These are phyloP conservation scores for Colletotrichum sublineola DNA, from an alignment of 2,329 filamentous ascomycete genomes.

Conservation along the genomic window DNA sequence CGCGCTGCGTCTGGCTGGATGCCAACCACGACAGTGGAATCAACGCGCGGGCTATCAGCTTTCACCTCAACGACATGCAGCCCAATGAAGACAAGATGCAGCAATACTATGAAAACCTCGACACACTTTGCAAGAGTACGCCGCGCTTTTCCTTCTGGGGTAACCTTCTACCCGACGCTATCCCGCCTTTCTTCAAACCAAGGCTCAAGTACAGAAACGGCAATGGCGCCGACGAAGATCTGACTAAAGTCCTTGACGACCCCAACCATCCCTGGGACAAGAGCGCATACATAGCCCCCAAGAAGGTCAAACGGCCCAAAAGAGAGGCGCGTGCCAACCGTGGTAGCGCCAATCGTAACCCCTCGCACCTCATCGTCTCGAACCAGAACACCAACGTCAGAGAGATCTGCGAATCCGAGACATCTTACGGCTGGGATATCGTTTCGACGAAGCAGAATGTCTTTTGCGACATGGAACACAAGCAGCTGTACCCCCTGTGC, in stretches of 20 bases:
- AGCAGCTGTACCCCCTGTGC: background rate
- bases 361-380: background rate
- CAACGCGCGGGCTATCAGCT: background rate
- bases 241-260: background rate
- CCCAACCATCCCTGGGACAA: background rate
- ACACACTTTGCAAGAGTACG: background rate
- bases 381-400: background rate
- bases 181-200: background rate
- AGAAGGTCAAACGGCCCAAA: background rate
- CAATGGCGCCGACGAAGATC: too few species aligned
- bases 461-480: slow-evolving; percentile 1
- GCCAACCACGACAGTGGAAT: background rate
- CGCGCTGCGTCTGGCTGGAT: background rate
- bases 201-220: background rate
- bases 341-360: background rate
- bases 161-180: background rate
- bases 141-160: background rate
- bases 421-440: background rate
- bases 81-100: background rate
- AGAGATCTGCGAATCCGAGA: background rate
- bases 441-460: background rate
- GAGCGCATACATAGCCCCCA: background rate
- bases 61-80: background rate
- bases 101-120: background rate
- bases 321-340: background rate